These are phyloP conservation scores for Elongisporangium anandrum DNA, from an alignment of 352 stramenopile species.

Conservation along the genomic window DNA sequence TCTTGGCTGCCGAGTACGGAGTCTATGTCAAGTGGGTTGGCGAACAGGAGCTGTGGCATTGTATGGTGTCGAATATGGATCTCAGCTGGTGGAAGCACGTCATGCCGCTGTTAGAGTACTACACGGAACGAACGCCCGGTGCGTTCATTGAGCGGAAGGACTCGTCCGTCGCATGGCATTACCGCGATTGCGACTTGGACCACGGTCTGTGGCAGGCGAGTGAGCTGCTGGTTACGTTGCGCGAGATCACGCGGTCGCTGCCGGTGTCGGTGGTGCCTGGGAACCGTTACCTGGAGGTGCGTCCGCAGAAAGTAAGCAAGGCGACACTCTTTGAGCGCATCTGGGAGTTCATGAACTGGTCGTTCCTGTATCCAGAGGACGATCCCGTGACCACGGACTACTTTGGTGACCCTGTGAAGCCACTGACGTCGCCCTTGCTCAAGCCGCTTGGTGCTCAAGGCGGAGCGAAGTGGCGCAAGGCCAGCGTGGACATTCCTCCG, in stretches of 20 bases:
- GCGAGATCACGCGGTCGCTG: slow-evolving; percentile 67
- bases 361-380: slow-evolving; percentile 60
- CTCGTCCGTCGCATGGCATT: slow-evolving; percentile 88
- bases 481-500: slow-evolving; percentile 4
- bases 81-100: slow-evolving; percentile 78
- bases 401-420: slow-evolving; percentile 57
- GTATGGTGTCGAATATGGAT: slow-evolving; percentile 80
- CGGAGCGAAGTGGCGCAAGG: slow-evolving; percentile 1
- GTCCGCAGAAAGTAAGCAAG: slow-evolving; percentile 80
- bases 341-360: slow-evolving; percentile 85
- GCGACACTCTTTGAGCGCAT: slow-evolving; percentile 75
- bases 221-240: slow-evolving; percentile 77
- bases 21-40: slow-evolving; percentile 78
- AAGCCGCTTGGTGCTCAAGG: slow-evolving; percentile 24
- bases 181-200: slow-evolving; percentile 84
- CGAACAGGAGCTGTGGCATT: slow-evolving; percentile 60
- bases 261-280: slow-evolving; percentile 72
- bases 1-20: slow-evolving; percentile 74
- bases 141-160: slow-evolving; percentile 84
- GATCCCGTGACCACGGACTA: slow-evolving; percentile 58
- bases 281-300: slow-evolving; percentile 72
- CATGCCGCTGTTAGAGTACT: slow-evolving; percentile 73
- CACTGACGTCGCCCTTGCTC: slow-evolving; percentile 35
- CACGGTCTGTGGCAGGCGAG: slow-evolving; percentile 88
- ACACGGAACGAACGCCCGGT: slow-evolving; percentile 78